phyloP scores from a whole-genome alignment of 306 rosid genomes.

The Spatholobus suberectus region DNA sequence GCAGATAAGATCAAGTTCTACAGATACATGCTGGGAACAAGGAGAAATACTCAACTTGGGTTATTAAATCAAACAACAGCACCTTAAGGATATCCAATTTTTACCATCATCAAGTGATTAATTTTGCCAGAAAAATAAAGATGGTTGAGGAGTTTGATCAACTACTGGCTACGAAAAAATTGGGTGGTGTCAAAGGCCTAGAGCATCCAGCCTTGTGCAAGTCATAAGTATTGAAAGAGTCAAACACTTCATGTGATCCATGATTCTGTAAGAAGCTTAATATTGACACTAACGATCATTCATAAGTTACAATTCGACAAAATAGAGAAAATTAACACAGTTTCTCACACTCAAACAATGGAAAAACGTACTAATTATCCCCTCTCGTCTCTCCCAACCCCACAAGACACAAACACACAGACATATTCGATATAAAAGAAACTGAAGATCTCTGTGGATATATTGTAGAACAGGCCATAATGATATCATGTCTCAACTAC shows the following conservation, averaged over 20 bases:
- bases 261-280: constrained; percentile 25
- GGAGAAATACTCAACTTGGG: neutral
- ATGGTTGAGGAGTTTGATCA: neutral
- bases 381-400: neutral
- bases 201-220: neutral
- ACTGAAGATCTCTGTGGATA: constrained; percentile 28
- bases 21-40: neutral
- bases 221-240: neutral
- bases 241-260: constrained; percentile 9
- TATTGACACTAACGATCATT: constrained; percentile 36
- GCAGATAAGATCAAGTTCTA: neutral
- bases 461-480: constrained; percentile 37
- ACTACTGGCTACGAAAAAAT: neutral
- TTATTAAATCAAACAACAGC: neutral
- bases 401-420: constrained; percentile 35
- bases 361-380: constrained; percentile 23
- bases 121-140: neutral
- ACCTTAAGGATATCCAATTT: neutral
- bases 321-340: constrained; percentile 25
- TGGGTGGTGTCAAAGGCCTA: neutral
- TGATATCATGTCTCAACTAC: constrained; percentile 25
- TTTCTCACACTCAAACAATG: constrained; percentile 35
- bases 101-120: neutral
- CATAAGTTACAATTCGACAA: constrained; percentile 20
- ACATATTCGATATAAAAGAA: constrained; percentile 34